Conservation (phyloP, 2,329 filamentous ascomycete species). For the Aphanoascus verrucosus region DNA sequence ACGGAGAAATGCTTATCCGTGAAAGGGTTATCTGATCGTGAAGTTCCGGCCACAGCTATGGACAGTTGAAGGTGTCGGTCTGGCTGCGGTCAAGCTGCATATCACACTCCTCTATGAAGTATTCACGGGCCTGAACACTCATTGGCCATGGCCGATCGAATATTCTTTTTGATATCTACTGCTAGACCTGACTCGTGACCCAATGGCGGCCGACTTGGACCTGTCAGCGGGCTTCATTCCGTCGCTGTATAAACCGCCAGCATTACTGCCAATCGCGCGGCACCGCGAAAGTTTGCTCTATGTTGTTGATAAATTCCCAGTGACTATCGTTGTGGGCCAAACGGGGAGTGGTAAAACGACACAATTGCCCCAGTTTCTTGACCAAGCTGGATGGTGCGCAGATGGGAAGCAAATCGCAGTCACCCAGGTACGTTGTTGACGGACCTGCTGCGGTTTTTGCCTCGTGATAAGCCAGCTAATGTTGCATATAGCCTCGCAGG, state of each 20-base stretch:
- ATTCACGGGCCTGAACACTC: neutral
- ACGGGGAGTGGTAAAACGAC: conserved; percentile 95
- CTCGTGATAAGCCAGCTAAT: neutral
- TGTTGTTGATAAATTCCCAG: conserved; percentile 68
- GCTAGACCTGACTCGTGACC: neutral
- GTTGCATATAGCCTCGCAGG: conserved; percentile 58
- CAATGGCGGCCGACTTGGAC: conserved; percentile 37
- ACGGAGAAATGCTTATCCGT: no score
- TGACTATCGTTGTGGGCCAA: conserved; percentile 84
- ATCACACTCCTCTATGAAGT: neutral
- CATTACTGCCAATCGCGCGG: conserved; percentile 75
- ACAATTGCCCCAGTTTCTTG: conserved; percentile 84
- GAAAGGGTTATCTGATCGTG: no score
- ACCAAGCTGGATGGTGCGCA: conserved; percentile 77
- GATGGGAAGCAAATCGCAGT: conserved; percentile 75
- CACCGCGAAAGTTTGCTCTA: conserved; percentile 73
- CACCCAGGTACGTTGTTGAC: conserved; percentile 60
- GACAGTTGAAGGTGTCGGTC: no score
- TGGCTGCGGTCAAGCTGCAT: no score
- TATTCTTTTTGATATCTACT: neutral
- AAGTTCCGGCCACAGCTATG: no score
- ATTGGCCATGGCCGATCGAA: conserved; percentile 2
- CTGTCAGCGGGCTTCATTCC: conserved; percentile 52
- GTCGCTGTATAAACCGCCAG: conserved; percentile 72
- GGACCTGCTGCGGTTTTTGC: neutral